Percentiles rank a stretch among this genome's conserved stretches.
phyloP scores from a whole-genome alignment of 305 asterid genomes.

The Plantago coronopus region DNA sequence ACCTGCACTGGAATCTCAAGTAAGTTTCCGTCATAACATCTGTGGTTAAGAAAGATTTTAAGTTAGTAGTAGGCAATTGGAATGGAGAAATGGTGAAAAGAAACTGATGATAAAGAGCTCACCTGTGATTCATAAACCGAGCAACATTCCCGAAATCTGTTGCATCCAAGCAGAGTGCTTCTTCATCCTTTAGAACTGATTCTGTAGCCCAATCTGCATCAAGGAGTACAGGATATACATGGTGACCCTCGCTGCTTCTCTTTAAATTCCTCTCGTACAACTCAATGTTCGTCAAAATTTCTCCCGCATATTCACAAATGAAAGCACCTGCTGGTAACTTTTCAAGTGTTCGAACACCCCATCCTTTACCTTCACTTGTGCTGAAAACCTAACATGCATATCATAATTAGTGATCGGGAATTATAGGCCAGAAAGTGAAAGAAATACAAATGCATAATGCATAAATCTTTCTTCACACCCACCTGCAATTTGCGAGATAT shows the following conservation, averaged over 20 bases:
- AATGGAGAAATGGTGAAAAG: not conserved
- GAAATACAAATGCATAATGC: not conserved
- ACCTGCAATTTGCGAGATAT: slow-evolving; percentile 68
- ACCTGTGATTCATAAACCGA: slow-evolving; percentile 89
- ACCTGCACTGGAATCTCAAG: slow-evolving; percentile 77
- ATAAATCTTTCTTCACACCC: not conserved
- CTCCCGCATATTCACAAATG: slow-evolving; percentile 63
- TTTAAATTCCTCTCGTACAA: slow-evolving; percentile 47
- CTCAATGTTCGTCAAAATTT: slow-evolving; percentile 72
- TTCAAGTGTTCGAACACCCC: slow-evolving; percentile 58
- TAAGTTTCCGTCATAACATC: slow-evolving; percentile 74
- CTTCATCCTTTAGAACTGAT: slow-evolving; percentile 64
- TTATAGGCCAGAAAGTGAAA: not conserved
- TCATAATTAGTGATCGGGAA: not conserved
- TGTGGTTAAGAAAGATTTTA: slow-evolving; percentile 26
- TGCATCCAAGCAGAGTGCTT: slow-evolving; percentile 90
- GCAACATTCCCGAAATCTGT: slow-evolving; percentile 80
- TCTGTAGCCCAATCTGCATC: slow-evolving; percentile 92
- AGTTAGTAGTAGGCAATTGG: not conserved
- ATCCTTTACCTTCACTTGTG: slow-evolving; percentile 40
- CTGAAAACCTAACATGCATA: slow-evolving; percentile 35
- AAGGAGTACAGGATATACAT: slow-evolving; percentile 71
- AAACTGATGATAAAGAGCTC: slow-evolving; percentile 10
- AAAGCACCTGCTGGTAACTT: slow-evolving; percentile 50
- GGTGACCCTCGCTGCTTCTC: slow-evolving; percentile 36